A percentile compares a stretch with the other conserved stretches of the same genome.
phyloP scores from a whole-genome alignment of 306 rosid species.

The Pyrus communis region DNA sequence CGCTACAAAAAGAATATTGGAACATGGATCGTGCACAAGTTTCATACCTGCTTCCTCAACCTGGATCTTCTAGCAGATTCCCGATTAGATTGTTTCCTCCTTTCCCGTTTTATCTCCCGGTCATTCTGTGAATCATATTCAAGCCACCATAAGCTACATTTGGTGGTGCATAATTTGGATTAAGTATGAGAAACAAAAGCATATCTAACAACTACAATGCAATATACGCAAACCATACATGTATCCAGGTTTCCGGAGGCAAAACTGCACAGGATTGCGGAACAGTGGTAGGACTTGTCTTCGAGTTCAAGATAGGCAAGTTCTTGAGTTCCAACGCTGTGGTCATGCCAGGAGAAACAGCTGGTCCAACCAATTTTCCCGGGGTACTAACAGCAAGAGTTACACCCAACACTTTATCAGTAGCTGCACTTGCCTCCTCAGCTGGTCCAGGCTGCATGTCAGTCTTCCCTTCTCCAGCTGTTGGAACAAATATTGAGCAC shows the following conservation, averaged over 20 bases:
- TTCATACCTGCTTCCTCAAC: constrained; percentile 86
- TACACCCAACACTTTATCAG: constrained; percentile 22
- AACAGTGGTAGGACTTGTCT: constrained; percentile 24
- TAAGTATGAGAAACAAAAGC: not conserved
- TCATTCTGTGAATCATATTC: constrained; percentile 52
- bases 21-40: not conserved
- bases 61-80: constrained; percentile 99
- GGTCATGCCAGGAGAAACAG: constrained; percentile 58
- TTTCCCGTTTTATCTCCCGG: constrained; percentile 81
- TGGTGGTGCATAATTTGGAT: not conserved
- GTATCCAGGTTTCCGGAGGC: constrained; percentile 70
- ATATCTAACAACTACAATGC: not conserved
- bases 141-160: constrained; percentile 6
- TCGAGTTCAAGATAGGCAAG: constrained; percentile 32
- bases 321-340: constrained; percentile 57
- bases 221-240: constrained; percentile 30
- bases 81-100: constrained; percentile 93
- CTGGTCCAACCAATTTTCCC: constrained; percentile 43
- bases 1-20: not conserved
- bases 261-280: constrained; percentile 42
- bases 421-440: constrained; percentile 30
- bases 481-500: constrained; percentile 12
- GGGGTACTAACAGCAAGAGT: constrained; percentile 25
- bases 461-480: constrained; percentile 59
- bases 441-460: constrained; percentile 33